Evolutionary conservation across 257 asterid species (phyloP), one percentile per base, ranked within the genome.

Genomic region (Penstemon barbatus): DNA sequence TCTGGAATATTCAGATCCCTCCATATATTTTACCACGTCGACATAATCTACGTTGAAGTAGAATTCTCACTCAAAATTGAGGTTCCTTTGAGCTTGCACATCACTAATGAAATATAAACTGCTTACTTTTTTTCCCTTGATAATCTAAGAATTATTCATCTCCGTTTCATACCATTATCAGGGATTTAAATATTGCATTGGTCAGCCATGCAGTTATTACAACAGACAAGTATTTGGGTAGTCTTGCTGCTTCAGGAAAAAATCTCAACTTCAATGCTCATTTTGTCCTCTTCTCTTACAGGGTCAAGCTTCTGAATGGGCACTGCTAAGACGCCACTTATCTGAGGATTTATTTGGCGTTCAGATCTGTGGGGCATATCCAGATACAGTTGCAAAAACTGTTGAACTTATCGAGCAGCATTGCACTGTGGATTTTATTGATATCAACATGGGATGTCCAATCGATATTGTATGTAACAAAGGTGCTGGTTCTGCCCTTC

Each of bases 291-390:
- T 66, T 61, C 60, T 71, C 25, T 76, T 71, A 57, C 77, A 90
- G 99, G 99, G 99, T 4, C 99, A 94, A 78, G 97, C 99, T 79
- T 89, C 99, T 8, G 99, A 94, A 78, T 94, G 99, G 99, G 99
- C 97, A 69, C 77, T 94, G 79, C 86, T 91, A 43, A 91, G 99
- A 85, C 97, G 97, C 56, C 99, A 94, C 75, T 82, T 97, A 25
- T 79, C 95, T 4, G 99, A 94, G 82, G 87, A 87, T 57, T 59
- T 91, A 65, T 94, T 94, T 82, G 97, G 97, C 49, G 97, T 94
- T 67, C 99, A 94, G 81, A 89, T 94, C 8, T 94, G 99, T 76
- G 99, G 97, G 65, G 86, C 97, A 57, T 94, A 66, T 79, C 99
- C 99, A 36, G 99, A 94, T 70, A 94, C 97, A 39, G 97, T 94